Percentiles rank a stretch among this genome's conserved stretches.
Evolutionary conservation across 495 filamentous ascomycete species (phyloP).

Genomic region (Eremomyces bilateralis): DNA sequence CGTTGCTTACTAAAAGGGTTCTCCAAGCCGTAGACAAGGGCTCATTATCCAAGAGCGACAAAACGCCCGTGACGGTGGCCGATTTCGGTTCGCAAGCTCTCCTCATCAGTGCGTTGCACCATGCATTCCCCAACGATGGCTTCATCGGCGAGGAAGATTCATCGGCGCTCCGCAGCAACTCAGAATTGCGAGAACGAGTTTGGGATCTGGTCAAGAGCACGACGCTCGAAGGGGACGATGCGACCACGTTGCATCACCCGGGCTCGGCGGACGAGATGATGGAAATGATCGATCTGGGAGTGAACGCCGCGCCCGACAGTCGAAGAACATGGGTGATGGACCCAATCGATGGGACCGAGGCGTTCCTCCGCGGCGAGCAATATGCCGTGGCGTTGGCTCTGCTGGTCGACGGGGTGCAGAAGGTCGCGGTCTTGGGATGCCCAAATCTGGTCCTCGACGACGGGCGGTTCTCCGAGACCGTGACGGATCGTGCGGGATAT

Average conservation of each 20-base stretch:
- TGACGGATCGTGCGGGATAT: slow-evolving; percentile 24
- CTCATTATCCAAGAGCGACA: slow-evolving; percentile 9
- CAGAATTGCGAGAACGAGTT: slow-evolving; percentile 6
- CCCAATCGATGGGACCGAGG: slow-evolving; percentile 46
- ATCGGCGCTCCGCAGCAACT: slow-evolving; percentile 7
- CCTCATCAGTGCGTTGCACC: slow-evolving; percentile 9
- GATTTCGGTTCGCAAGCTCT: slow-evolving; percentile 14
- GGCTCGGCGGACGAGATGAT: slow-evolving; percentile 32
- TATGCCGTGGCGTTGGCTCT: slow-evolving; percentile 40
- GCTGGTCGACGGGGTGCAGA: slow-evolving; percentile 23
- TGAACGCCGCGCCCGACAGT: slow-evolving; percentile 21
- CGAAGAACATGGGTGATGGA: slow-evolving; percentile 39
- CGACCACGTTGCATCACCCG: slow-evolving; percentile 19
- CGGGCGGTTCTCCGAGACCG: slow-evolving; percentile 5
- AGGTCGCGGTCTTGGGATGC: slow-evolving; percentile 30
- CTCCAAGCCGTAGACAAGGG: slow-evolving; percentile 6
- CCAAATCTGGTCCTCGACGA: slow-evolving; percentile 17
- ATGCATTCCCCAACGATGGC: slow-evolving; percentile 7
- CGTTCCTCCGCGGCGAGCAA: slow-evolving; percentile 36
- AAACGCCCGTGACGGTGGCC: slow-evolving; percentile 11
- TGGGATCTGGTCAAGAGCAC: slow-evolving; percentile 10
- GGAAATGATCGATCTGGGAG: slow-evolving; percentile 37
- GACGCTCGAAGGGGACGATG: slow-evolving; percentile 5
- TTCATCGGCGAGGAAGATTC: slow-evolving; percentile 13
- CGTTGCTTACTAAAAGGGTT: slow-evolving; percentile 9